Percentiles rank a stretch among this genome's conserved stretches.
Evolutionary conservation across 257 asterid genomes (phyloP).

Genomic region (Paraleonurus japonicus): DNA sequence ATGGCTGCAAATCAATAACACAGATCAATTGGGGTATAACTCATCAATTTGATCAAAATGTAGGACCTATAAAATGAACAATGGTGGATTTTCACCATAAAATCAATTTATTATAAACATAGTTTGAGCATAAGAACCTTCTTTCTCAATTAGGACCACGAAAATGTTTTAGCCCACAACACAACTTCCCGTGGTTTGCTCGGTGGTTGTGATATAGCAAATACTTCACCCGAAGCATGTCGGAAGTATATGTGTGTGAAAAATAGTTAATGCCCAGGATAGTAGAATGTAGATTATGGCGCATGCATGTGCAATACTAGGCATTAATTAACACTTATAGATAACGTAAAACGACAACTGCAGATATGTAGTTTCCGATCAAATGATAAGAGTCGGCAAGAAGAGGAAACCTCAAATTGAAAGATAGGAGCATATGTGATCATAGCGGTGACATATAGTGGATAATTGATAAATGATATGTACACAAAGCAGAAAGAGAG

Average conservation of each 20-base stretch:
- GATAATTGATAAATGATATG: background rate
- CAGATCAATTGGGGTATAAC: no score
- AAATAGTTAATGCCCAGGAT: background rate
- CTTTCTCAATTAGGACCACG: background rate
- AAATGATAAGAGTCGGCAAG: background rate
- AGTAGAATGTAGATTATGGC: no score
- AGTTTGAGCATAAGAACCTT: no score
- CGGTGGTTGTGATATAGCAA: conserved; percentile 69
- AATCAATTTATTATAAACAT: background rate
- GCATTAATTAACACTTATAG: no score
- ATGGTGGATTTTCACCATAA: background rate
- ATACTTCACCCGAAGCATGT: conserved; percentile 90
- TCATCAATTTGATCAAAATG: no score
- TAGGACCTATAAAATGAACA: background rate
- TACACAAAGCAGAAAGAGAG: background rate
- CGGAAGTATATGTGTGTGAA: conserved; percentile 59
- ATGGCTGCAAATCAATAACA: no score
- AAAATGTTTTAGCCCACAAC: no score
- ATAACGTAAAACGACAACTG: background rate
- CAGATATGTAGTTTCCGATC: background rate
- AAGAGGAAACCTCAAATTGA: background rate
- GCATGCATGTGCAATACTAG: no score
- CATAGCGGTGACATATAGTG: background rate
- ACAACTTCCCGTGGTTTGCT: no score
- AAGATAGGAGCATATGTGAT: no score